Evolutionary conservation across 257 asterid species (phyloP), one percentile per base, ranked within the genome.

Genomic region (Solanum lycopersicoides): DNA sequence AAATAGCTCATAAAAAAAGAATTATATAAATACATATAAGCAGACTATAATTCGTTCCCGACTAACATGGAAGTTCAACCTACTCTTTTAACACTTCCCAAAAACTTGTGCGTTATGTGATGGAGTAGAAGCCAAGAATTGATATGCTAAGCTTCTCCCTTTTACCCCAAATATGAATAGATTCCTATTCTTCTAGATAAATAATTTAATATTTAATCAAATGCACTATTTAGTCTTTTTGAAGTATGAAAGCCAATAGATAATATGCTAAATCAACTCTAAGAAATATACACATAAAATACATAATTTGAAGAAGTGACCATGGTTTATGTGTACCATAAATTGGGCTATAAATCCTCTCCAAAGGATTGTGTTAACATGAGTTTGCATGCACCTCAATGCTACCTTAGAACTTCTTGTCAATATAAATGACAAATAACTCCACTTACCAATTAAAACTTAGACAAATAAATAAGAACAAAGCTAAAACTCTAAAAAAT

Each of bases 1-100:
- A 18, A 7, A 0, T 56, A 56, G n/a, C 9, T 56, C 2, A 56
- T 56, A 2, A 56, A 3, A 3, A 56, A 3, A 50, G 0, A 7
- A 56, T 56, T 7, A 0, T 0, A 18, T 56, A 18, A 0, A 1
- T 56, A 2, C 4, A 7, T 18, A 56, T 56, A 56, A 7, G 2
- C n/a, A 56, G 7, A 56, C 2, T n/a, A 56, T 11, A 56, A 56
- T 56, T 56, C 1, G 7, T 18, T 20, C n/a, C 65, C n/a, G 0
- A 56, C 4, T 56, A 53, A 53, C 6, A 6, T 53, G 1, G 3
- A 11, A 53, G n/a, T 53, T 18, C 3, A 53, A 2, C 0, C 63
- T 53, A 18, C 4, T 18, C 63, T 37, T 37, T 37, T 56, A 56
- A 56, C 12, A 7, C 65, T 56, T 7, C 2, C 9, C 1, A 4